Conservation (phyloP, 169 alveolate genomes). For the Theileria equi region DNA sequence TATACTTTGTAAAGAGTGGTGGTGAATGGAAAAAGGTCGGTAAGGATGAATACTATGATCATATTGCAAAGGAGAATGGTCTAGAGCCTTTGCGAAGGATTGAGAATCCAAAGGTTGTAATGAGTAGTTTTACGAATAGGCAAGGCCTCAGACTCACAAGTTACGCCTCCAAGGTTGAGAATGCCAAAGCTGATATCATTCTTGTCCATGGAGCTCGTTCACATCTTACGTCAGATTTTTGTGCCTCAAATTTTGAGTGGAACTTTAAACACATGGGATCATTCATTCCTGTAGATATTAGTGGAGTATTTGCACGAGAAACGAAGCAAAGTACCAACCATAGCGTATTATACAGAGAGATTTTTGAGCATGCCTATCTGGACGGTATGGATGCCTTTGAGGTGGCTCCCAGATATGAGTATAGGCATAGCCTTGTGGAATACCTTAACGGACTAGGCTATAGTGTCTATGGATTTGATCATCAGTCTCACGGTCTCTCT, state of each 20-base stretch:
- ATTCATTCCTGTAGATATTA: conserved; percentile 15
- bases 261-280: conserved; percentile 29
- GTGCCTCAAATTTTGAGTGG: conserved; percentile 60
- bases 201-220: conserved; percentile 63
- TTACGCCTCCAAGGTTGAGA: conserved; percentile 44
- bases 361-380: conserved; percentile 12
- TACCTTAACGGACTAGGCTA: conserved; percentile 56
- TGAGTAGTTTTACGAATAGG: conserved; percentile 65
- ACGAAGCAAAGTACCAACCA: conserved; percentile 8
- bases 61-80: conserved; percentile 4
- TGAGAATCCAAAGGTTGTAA: conserved; percentile 6
- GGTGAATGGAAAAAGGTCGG: conserved; percentile 8
- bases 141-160: conserved; percentile 59
- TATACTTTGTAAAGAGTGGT: neutral
- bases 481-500: conserved; percentile 68
- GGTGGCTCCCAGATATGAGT: conserved; percentile 44
- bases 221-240: conserved; percentile 60
- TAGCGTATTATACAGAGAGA: conserved; percentile 20
- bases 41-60: neutral
- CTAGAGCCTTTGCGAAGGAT: neutral
- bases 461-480: conserved; percentile 67
- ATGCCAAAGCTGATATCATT: conserved; percentile 61
- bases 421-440: conserved; percentile 61
- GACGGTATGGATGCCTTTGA: conserved; percentile 38
- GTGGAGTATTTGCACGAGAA: conserved; percentile 10